Base-by-base conservation (phyloP, 257 asterid genomes). In the Euphrasia confusa region DNA sequence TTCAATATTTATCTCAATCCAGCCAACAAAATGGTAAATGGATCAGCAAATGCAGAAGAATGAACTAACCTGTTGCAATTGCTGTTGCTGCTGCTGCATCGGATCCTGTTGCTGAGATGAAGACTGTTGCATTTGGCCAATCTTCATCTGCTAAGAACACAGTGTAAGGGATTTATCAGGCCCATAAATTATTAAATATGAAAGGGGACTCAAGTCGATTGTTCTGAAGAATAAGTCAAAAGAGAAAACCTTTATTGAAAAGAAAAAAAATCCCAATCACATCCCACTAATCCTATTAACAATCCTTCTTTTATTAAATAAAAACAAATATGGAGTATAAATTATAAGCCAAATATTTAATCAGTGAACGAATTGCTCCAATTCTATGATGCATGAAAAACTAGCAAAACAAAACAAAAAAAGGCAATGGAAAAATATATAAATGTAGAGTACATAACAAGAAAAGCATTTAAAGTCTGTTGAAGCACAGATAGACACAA, bases 51-150 rank as follows among this genome's bases (percentile, higher is more conserved):
- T 53, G 30, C 70, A 28, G 28, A 48, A 65, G 44, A 68, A 68
- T 42, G 27, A 65, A 71, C 72, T 56, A 37, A 83, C 86, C 82
- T 78, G 89, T 62, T 82, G 89, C 77, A 79, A 65, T 60, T 77
- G 24, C 24, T 21, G 82, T 61, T 74, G 79, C 35, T 71, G 82
- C 55, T 79, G 89, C 81, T 83, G 86, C 78, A 80, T 56, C 75
- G 75, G 89, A 60, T 83, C 89, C 70, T 80, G 86, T 67, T 77
- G 85, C 60, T 80, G 85, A 59, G 86, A 77, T 61, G 89, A 71
- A 18, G 89, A 67, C 72, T 75, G 86, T 72, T 77, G 89, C 80
- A 77, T 78, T 61, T 80, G 86, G 40, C 77, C 68, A 72, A 80
- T 78, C 64, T 80, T 83, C 82, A 83, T 75, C 89, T 83, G 89